Base-by-base conservation (phyloP, 2,329 filamentous ascomycete genomes). In the Penicillium paneum region DNA sequence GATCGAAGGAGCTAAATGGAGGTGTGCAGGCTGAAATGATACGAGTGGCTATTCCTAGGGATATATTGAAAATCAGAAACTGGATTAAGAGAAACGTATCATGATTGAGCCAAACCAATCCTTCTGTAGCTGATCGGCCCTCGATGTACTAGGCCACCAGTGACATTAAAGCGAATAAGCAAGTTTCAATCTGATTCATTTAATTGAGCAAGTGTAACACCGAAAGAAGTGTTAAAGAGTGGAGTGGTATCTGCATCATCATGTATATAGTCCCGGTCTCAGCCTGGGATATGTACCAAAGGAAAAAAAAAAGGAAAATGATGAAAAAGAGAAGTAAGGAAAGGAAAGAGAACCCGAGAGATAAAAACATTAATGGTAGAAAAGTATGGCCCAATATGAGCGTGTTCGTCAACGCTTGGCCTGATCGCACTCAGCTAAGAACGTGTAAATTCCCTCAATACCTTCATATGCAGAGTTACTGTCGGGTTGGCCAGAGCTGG, bases 371-470 rank as follows among this genome's bases (percentile, higher is more conserved):
- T 24, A 24, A 24, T 24, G 6, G 21, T 24, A 24, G 17, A 19
- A 13, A 45, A 17, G 7, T 1, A 26, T 3, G 3, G 11, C 28
- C 15, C 8, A 28, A 24, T n/a, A 1, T 6, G 29, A 34, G 10
- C 26, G 13, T 39, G 8, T 31, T 21, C 26, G 17, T 58, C 44
- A 57, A 59, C 55, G 70, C 62, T 62, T 71, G 32, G 77, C 77
- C 39, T 74, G 71, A 68, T 87, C 84, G 62, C 85, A 86, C 59
- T 86, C 80, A 62, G 85, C 81, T 55, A 88, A 76, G 65, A 88
- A 88, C 47, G 78, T 78, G 64, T 86, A 84, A 32, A 89, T 87
- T 3, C 85, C 85, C 64, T 88, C 83, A 13, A 85, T 71, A 5
- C 83, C 82, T 57, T 86, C 84, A 58, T 84, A 86, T 48, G 82